Base-by-base conservation (phyloP, 352 stramenopile species). In the Phytopythium boreale region DNA sequence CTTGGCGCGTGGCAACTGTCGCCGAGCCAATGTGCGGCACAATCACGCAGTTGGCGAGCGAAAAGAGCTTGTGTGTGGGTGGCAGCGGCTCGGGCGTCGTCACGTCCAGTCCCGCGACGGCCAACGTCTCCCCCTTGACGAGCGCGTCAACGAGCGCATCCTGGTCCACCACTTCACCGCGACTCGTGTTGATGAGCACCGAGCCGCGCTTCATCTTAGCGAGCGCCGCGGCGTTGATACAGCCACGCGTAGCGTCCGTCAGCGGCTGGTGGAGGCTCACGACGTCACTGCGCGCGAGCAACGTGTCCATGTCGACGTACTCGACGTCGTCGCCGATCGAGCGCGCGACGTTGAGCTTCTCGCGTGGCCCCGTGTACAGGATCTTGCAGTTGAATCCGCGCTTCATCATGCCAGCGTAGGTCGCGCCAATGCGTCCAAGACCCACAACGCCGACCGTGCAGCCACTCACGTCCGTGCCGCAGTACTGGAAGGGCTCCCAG, bases 151-250 rank as follows among this genome's bases (percentile, higher is more conserved):
- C 58, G 4, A 94, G 76, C 31, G 85, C 84, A 29, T 92, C 80
- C 62, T 97, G 92, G 66, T 98, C 87, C 41, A 98, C 83, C 52
- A 98, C 79, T 27, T 95, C 90, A 44, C 93, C 93, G 46, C 93
- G 80, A 43, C 88, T 89, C 62, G 95, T 97, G 70, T 98, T 98
- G 44, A 98, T 87, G 44, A 98, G 76, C 56, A 97, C 86, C n/a
- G 90, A 87, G 36, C 72, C 74, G 14, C 74, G 58, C 65, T 96
- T 93, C 85, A 98, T 96, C n/a, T 82, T 55, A 11, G 72, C 65
- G 27, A 98, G 80, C 26, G 84, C 75, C 4, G 83, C 80, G 2
- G 81, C 72, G 39, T 88, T 83, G 39, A 98, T 92, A 44, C 90
- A 71, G 29, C 82, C 57, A 4, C 76, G 74, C 14, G 89, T 98